phyloP scores from a whole-genome alignment of 176 grass and related monocot genomes.

The Musa schizocarpa region DNA sequence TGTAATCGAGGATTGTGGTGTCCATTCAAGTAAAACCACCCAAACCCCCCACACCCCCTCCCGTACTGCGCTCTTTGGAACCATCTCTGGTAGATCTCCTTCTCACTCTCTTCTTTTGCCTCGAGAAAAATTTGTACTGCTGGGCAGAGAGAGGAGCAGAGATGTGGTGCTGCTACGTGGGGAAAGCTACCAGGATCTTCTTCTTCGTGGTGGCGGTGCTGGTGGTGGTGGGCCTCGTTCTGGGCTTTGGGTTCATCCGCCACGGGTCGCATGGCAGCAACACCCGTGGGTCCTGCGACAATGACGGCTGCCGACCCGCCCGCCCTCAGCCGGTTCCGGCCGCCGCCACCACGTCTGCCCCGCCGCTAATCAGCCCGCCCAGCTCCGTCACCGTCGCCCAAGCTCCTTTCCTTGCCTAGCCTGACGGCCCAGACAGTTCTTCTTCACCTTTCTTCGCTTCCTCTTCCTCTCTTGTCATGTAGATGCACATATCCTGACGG shows the following conservation, averaged over 20 bases:
- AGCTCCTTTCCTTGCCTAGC: constrained; percentile 10
- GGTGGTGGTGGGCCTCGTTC: constrained; percentile 37
- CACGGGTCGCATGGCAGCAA: not conserved
- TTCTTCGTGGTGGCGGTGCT: constrained; percentile 39
- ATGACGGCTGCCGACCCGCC: not conserved
- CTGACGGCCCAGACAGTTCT: not conserved
- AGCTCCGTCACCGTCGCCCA: not conserved
- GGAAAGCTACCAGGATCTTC: constrained; percentile 96
- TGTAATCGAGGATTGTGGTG: too few species aligned
- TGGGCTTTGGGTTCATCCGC: constrained; percentile 33
- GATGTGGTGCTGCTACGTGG: constrained; percentile 57
- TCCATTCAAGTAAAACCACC: too few species aligned
- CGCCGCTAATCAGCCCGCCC: constrained; percentile 12
- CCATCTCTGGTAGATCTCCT: too few species aligned
- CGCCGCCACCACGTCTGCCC: constrained; percentile 1
- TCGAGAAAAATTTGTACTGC: too few species aligned
- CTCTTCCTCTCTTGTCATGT: not conserved
- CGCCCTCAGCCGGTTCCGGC: constrained; percentile 17
- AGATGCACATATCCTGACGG: too few species aligned
- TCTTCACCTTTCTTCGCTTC: not conserved
- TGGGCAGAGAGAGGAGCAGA: too few species aligned
- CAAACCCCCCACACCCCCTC: too few species aligned
- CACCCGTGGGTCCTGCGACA: not conserved
- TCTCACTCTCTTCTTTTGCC: too few species aligned
- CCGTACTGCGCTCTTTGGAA: too few species aligned